Evolutionary conservation across 225 moss, liverwort and hornwort species (phyloP).

Genomic region (Marchantia polymorpha): DNA sequence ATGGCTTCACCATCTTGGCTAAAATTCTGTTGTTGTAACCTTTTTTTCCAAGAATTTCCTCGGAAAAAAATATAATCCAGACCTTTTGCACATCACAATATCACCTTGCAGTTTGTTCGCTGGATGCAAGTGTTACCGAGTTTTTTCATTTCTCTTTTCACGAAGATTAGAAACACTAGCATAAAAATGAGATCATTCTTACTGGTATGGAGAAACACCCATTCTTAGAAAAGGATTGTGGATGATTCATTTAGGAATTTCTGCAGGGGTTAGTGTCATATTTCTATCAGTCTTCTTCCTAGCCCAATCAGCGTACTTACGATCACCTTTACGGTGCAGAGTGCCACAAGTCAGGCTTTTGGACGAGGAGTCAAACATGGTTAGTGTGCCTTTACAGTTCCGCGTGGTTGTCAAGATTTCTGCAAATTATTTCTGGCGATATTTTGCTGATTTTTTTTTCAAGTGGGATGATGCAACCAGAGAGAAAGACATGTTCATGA

Average conservation of each 20-base stretch:
- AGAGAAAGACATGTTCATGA: too few species aligned
- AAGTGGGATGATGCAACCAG: not conserved
- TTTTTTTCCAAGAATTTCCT: too few species aligned
- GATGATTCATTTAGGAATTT: not conserved
- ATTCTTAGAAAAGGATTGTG: not conserved
- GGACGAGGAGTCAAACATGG: conserved; percentile 88
- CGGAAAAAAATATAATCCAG: too few species aligned
- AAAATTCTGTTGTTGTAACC: too few species aligned
- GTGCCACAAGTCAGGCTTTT: conserved; percentile 75
- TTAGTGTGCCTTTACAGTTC: conserved; percentile 26
- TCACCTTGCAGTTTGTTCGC: too few species aligned
- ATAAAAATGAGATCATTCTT: too few species aligned
- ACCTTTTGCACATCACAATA: too few species aligned
- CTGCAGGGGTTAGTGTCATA: not conserved
- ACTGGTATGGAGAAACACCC: not conserved
- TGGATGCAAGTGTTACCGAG: too few species aligned
- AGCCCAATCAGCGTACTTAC: not conserved
- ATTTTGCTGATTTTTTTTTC: not conserved
- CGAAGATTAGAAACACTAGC: too few species aligned
- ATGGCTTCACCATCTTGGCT: too few species aligned
- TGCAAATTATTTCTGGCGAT: not conserved
- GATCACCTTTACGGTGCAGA: conserved; percentile 37
- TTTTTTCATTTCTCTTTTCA: too few species aligned
- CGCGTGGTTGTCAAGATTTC: not conserved
- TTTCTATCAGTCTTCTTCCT: too few species aligned